Evolutionary conservation across 2,329 filamentous ascomycete genomes (phyloP), one percentile per base, ranked within the genome.

Genomic region (Penicillium sumatraense): DNA sequence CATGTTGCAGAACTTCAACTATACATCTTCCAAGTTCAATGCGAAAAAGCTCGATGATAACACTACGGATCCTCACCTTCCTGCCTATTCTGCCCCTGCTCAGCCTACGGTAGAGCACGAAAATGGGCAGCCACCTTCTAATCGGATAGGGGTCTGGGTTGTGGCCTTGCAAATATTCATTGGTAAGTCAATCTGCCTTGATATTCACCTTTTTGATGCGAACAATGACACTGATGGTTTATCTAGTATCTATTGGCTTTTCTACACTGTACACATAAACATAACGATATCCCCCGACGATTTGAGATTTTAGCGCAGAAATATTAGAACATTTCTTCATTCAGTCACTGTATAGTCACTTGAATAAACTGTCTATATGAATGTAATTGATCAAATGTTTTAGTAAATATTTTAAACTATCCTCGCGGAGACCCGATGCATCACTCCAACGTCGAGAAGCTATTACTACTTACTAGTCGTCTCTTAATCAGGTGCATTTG

Each of bases 1-100:
- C 1, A 52, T 64, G 33, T 26, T 66, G 9, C 48, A 59, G 21
- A 35, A 47, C 1, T 53, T 50, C 49, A 53, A 53, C 38, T 57
- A 53, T 26, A 53, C 54, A 1, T 33, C 52, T 7, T 48, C 18
- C 20, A 21, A 11, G 14, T 21, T 44, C 10, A 48, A 18, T n/a
- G 47, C 47, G 36, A 53, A 54, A 35, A 16, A 26, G 21, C 48
- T 57, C 10, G 55, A 57, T 23, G 51, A 57, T 36, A 53, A 42
- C 14, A 57, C 41, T 27, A 51, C 38, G 24, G 48, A 57, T 24
- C 55, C 55, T 21, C 8, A 51, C 40, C 26, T 57, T 13, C 50
- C 50, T 9, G 33, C 29, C 1, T 57, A 57, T 42, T 49, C 44
- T n/a, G 49, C 54, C 9, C 54, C 54, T 21, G 44, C 45, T 41